These are phyloP conservation scores for Apiosordaria backusii DNA, from an alignment of 495 filamentous ascomycete genomes.

Conservation along the genomic window DNA sequence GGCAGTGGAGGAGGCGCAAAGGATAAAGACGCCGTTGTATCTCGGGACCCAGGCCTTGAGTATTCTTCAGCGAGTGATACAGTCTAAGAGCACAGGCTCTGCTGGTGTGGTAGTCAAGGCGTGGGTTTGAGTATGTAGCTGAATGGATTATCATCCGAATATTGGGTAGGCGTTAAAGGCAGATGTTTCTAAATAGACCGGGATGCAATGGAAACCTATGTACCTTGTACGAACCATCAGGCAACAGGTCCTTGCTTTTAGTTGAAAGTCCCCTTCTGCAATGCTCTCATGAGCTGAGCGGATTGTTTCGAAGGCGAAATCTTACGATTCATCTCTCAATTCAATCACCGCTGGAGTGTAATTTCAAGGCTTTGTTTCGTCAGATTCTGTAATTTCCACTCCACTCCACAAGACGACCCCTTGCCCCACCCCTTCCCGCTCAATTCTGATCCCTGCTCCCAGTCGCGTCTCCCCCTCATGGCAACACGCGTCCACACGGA, in stretches of 20 bases:
- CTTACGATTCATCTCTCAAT: too few relatives aligned
- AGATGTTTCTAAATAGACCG: not conserved
- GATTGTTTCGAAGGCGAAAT: too few relatives aligned
- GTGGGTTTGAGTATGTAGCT: slow-evolving; percentile 26
- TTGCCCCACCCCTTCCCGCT: not conserved
- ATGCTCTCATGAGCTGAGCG: too few relatives aligned
- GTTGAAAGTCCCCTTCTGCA: too few relatives aligned
- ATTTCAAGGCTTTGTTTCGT: too few relatives aligned
- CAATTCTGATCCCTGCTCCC: not conserved
- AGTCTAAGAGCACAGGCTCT: slow-evolving; percentile 16
- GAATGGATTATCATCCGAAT: not conserved
- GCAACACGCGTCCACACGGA: not conserved
- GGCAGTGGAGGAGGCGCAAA: slow-evolving; percentile 51
- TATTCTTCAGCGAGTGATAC: slow-evolving; percentile 32
- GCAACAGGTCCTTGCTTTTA: too few relatives aligned
- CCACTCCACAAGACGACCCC: too few relatives aligned
- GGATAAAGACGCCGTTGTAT: slow-evolving; percentile 40
- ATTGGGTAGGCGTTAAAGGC: not conserved
- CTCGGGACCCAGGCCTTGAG: slow-evolving; percentile 39
- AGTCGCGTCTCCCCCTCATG: not conserved
- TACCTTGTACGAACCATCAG: too few relatives aligned
- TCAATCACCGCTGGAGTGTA: too few relatives aligned
- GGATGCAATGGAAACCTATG: not conserved
- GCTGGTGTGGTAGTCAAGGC: slow-evolving; percentile 36
- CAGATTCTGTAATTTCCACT: too few relatives aligned